Evolutionary conservation across 495 filamentous ascomycete genomes (phyloP), one percentile per base, ranked within the genome.

Genomic region (Endocarpon pusillum): DNA sequence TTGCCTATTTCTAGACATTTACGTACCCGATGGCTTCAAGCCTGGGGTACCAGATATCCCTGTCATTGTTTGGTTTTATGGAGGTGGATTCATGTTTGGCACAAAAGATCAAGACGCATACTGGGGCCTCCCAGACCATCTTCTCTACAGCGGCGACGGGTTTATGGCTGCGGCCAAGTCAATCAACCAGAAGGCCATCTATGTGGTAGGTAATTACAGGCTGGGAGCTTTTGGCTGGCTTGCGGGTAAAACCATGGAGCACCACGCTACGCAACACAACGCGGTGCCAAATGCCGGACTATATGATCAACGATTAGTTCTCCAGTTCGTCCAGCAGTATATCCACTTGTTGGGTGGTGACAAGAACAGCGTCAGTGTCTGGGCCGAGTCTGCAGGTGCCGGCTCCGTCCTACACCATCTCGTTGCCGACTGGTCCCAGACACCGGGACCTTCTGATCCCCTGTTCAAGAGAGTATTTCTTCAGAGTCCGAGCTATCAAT

Each of bases 211-310:
- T 26, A 66, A 66, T 39, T 66, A 66, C 35, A 42, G 59, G 57
- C 58, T 73, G 11, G 66, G 66, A 11, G 54, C 62, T 2, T 68
- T 57, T 23, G 68, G 68, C n/a, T 67, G 61, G 29, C 59, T 72
- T n/a, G 61, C 55, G 31, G 67, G 66, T 3, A 51, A 54, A 3
- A 58, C 61, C 1, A 55, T 70, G 40, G 55, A 67, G 28, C 39
- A 43, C 3, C 45, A 67, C 20, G 61, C 52, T 3, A 20, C 16
- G 4, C 12, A 5, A 7, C 28, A 5, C 5, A 5, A n/a, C 14
- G 28, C 12, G 7, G 34, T 49, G 10, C 55, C 66, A 2, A 71
- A 73, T 27, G 55, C 55, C 1, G 65, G 64, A 0, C 44, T 70
- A 0, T 61, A 54, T 38, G 67, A 71, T 40, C 63, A 67, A 32